Conservation (phyloP, 306 rosid genomes). For the Vachellia collinsii region DNA sequence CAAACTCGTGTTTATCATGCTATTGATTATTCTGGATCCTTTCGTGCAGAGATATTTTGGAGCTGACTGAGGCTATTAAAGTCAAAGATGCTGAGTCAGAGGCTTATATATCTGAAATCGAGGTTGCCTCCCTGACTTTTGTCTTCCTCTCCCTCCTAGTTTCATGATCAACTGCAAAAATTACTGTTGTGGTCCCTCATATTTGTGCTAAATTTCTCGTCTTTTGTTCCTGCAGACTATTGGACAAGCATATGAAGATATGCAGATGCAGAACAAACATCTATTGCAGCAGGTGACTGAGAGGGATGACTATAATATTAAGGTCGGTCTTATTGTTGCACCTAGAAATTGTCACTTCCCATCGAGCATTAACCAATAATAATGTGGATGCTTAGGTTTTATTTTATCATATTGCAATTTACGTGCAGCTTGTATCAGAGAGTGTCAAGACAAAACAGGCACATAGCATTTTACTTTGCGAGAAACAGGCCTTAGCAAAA, state of each 20-base stretch:
- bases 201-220: constrained; percentile 29
- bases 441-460: constrained; percentile 88
- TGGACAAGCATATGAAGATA: constrained; percentile 99
- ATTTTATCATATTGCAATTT: constrained; percentile 37
- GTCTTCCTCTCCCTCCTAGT: background rate
- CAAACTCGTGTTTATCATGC: constrained; percentile 26
- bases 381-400: constrained; percentile 28
- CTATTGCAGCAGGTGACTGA: constrained; percentile 84
- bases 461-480: constrained; percentile 60
- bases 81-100: constrained; percentile 88
- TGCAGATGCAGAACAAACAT: constrained; percentile 97
- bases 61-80: constrained; percentile 78
- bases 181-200: constrained; percentile 14
- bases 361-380: constrained; percentile 25
- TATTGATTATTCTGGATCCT: constrained; percentile 23
- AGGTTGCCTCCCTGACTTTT: constrained; percentile 52
- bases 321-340: constrained; percentile 57
- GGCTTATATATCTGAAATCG: constrained; percentile 92
- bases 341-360: constrained; percentile 11
- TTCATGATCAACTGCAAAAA: constrained; percentile 10
- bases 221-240: constrained; percentile 68
- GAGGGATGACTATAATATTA: constrained; percentile 96
- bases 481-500: constrained; percentile 79
- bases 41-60: constrained; percentile 70
- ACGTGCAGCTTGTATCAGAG: constrained; percentile 91